Base-by-base conservation (phyloP, 2,329 filamentous ascomycete species). In the Hypomyces rosellus region DNA sequence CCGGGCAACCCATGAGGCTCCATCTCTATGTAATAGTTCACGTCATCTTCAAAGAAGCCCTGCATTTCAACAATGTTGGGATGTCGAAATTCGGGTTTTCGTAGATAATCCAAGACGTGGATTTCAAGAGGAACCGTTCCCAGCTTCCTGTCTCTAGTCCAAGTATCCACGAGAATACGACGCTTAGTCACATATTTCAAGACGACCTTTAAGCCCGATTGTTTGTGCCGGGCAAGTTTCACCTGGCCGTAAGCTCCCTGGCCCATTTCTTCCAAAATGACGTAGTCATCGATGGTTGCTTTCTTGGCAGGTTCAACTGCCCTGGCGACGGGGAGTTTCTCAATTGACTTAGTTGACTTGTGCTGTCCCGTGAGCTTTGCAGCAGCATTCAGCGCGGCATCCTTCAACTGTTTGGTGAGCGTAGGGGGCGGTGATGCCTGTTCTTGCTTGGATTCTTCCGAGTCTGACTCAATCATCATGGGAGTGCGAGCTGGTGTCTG, bases 1-100 rank as follows among this genome's bases (percentile, higher is more conserved):
- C 93, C 93, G 0, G 93, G 93, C 36, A 96, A 75, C 1, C 93
- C 93, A 61, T 97, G 93, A 0, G 93, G 93, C 13, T 88, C 78
- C 89, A 97, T 99, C 67, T 97, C 93, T 59, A 99, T 99, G 69
- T 99, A 99, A 71, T 99, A 99, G 64, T 99, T 97, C 60, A 84
- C 76, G 56, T 89, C 84, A 58, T 95, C 89, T 65, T 87, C 84
- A 58, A 87, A 86, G 64, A 87, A 87, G 54, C 82, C 81, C 53
- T 82, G 77, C 83, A 87, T 86, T 65, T 86, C 82, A 14, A 87
- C 81, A 58, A 87, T 86, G 59, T 87, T 86, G 48, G 81, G 79
- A 59, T 87, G 84, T 42, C 74, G 74, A 30, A 85, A 71, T 40
- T 81, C 82, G 48, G 85, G 90, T 30, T 85, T 81, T 22, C 90